Evolutionary conservation across 2,329 filamentous ascomycete species (phyloP).

Genomic region (Fusarium citri): DNA sequence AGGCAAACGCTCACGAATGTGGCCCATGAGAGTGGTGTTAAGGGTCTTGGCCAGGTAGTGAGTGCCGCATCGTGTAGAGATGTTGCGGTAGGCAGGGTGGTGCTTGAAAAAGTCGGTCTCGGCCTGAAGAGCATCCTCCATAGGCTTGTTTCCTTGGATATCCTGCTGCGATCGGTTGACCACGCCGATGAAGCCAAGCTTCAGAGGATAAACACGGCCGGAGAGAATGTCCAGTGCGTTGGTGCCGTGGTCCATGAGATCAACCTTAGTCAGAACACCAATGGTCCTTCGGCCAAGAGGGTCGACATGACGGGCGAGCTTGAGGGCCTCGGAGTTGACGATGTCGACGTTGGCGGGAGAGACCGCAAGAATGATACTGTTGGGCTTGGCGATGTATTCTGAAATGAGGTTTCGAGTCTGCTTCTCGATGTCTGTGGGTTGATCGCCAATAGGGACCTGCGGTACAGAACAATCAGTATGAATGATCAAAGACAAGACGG

Average conservation of each 20-base stretch:
- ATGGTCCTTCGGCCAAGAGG: constrained; percentile 94
- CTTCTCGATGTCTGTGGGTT: constrained; percentile 97
- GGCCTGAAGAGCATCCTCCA: constrained; percentile 88
- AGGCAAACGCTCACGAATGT: constrained; percentile 93
- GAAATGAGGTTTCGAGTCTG: constrained; percentile 96
- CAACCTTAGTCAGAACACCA: constrained; percentile 95
- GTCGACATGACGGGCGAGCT: constrained; percentile 96
- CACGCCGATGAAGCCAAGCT: constrained; percentile 97
- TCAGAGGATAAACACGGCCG: constrained; percentile 94
- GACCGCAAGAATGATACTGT: constrained; percentile 96
- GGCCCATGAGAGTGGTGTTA: constrained; percentile 93
- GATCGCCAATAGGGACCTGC: constrained; percentile 94
- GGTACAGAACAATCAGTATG: constrained; percentile 31
- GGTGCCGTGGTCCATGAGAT: constrained; percentile 98
- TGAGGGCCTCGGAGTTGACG: constrained; percentile 97
- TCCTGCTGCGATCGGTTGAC: constrained; percentile 99
- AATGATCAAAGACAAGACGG: constrained; percentile 23
- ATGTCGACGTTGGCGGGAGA: constrained; percentile 98
- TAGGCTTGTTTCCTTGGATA: constrained; percentile 94
- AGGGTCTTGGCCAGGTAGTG: constrained; percentile 94
- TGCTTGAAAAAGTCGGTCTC: constrained; percentile 97
- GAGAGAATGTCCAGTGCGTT: constrained; percentile 98
- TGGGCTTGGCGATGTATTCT: constrained; percentile 98
- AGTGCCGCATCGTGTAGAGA: constrained; percentile 91
- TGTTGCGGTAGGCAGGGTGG: constrained; percentile 96